A percentile compares a stretch with the other conserved stretches of the same genome.
phyloP scores from a whole-genome alignment of 768 basidiomycete species.

The Coprinopsis cinerea region DNA sequence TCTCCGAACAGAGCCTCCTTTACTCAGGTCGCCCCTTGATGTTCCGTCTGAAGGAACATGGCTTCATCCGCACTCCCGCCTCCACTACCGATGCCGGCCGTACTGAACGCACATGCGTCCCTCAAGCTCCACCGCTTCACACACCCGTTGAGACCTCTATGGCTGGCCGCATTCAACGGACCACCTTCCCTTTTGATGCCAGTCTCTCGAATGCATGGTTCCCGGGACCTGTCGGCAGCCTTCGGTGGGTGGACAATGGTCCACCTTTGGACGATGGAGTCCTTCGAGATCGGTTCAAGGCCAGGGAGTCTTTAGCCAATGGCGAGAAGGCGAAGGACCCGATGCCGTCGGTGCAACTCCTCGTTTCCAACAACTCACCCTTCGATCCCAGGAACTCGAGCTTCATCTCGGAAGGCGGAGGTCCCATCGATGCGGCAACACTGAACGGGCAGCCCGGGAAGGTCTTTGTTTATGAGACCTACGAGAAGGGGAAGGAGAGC shows the following conservation, averaged over 20 bases:
- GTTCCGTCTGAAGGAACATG: conserved; percentile 12
- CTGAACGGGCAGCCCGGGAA: background rate
- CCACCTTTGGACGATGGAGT: conserved; percentile 1
- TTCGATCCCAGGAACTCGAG: background rate
- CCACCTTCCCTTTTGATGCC: conserved; percentile 20
- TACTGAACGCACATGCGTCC: background rate
- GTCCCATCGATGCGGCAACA: background rate
- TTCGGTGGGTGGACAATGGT: conserved; percentile 6
- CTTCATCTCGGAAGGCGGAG: background rate
- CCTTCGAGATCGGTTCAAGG: background rate
- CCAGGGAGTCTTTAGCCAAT: background rate
- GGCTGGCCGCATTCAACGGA: background rate
- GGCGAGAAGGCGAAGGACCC: background rate
- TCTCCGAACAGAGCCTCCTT: conserved; percentile 3
- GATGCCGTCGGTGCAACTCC: background rate
- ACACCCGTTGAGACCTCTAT: background rate
- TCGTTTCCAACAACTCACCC: background rate
- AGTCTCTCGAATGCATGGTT: conserved; percentile 32
- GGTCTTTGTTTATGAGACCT: conserved; percentile 4
- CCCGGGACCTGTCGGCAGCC: conserved; percentile 24
- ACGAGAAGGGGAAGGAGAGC: conserved; percentile 6
- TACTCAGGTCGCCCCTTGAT: conserved; percentile 16
- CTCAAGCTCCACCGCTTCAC: background rate
- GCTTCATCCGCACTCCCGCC: conserved; percentile 8
- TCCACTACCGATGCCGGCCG: background rate